Conservation (phyloP, 192 early-diverging fungal genomes). For the Mortierella alpina region DNA sequence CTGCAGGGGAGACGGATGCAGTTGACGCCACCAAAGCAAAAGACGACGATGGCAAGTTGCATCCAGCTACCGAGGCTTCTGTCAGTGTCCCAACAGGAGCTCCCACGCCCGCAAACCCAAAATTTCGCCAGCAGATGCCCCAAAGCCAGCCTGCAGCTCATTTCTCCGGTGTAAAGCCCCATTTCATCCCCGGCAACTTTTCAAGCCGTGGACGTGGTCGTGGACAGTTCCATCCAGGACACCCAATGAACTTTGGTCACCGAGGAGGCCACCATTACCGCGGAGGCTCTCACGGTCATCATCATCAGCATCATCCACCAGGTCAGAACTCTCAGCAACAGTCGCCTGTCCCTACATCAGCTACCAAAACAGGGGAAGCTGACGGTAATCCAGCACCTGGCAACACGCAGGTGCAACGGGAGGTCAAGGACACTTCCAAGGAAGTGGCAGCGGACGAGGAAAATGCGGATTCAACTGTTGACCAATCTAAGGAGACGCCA, state of each 20-base stretch:
- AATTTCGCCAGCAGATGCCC: constrained; percentile 39
- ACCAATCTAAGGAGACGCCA: constrained; percentile 9
- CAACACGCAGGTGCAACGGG: neutral
- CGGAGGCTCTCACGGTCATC: constrained; percentile 7
- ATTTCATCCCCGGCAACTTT: constrained; percentile 49
- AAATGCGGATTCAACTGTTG: neutral
- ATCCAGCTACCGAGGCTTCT: neutral
- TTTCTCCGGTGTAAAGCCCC: constrained; percentile 24
- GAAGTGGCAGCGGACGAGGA: neutral
- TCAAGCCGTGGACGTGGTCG: constrained; percentile 48
- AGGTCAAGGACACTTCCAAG: neutral
- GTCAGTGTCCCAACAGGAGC: neutral
- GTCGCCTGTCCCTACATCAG: neutral
- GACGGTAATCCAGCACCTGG: neutral
- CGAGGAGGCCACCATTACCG: constrained; percentile 35
- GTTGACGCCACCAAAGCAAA: neutral
- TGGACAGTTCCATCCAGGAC: constrained; percentile 43
- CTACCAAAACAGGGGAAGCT: neutral
- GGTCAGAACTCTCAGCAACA: neutral
- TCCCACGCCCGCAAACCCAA: constrained; percentile 13
- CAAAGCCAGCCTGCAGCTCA: constrained; percentile 40
- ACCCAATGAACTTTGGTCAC: constrained; percentile 31
- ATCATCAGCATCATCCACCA: constrained; percentile 21
- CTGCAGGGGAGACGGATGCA: constrained; percentile 4
- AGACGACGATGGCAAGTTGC: neutral